These are phyloP conservation scores for Linnemannia elongata DNA, from an alignment of 192 early-diverging fungal genomes.

Conservation along the genomic window DNA sequence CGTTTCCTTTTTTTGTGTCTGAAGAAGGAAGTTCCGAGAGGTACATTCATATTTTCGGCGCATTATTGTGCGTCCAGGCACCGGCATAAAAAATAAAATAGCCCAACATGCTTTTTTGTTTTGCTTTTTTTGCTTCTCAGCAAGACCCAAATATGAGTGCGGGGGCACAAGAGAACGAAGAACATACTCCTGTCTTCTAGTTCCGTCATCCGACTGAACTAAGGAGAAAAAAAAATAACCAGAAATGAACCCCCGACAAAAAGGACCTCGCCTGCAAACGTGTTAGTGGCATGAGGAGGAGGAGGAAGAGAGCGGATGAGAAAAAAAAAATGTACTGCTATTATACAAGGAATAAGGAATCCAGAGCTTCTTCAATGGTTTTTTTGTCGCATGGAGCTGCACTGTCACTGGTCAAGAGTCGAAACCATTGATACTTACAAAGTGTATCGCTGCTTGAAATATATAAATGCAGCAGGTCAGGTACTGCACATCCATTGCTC, in stretches of 20 bases:
- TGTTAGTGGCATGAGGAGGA: too few relatives aligned
- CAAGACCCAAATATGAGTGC: not conserved
- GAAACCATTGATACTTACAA: too few relatives aligned
- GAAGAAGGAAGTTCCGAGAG: constrained; percentile 8
- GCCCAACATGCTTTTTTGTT: not conserved
- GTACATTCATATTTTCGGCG: not conserved
- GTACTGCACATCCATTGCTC: too few relatives aligned
- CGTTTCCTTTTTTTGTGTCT: not conserved
- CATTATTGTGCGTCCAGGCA: not conserved
- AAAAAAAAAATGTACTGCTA: not conserved
- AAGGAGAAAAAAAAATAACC: not conserved
- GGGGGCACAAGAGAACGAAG: not conserved
- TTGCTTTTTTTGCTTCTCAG: constrained; percentile 1
- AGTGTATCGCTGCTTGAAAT: too few relatives aligned
- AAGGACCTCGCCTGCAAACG: not conserved
- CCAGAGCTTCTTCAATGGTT: not conserved
- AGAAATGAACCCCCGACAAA: not conserved
- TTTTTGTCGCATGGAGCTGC: not conserved
- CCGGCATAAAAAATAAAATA: not conserved
- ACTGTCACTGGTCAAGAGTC: not conserved
- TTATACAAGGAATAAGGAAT: not conserved
- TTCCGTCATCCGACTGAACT: not conserved
- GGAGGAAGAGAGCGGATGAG: not conserved
- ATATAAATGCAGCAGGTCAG: too few relatives aligned
- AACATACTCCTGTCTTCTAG: not conserved